A percentile compares a stretch with the other conserved stretches of the same genome.
Evolutionary conservation across 2,329 filamentous ascomycete species (phyloP).

Genomic region (Helotiales sp.): DNA sequence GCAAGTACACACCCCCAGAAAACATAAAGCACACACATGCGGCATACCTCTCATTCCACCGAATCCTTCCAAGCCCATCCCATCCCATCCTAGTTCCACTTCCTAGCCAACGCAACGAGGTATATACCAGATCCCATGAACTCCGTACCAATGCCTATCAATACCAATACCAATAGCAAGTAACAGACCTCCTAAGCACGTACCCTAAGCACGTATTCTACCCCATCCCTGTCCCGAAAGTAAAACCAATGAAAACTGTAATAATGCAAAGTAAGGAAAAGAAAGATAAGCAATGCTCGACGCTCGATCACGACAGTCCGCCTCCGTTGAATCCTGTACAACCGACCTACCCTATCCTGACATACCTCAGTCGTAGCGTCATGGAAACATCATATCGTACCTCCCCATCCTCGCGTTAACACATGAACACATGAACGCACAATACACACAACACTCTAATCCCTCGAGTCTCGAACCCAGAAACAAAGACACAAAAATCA

Average conservation of each 20-base stretch:
- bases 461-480: too few species aligned
- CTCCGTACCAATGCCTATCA: not conserved
- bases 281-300: not conserved
- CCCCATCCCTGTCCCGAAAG: not conserved
- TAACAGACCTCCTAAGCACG: not conserved
- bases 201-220: not conserved
- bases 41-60: not conserved
- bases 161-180: not conserved
- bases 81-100: not conserved
- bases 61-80: not conserved
- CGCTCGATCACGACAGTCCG: too few species aligned
- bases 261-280: not conserved
- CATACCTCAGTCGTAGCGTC: too few species aligned
- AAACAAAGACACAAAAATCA: not conserved
- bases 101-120: not conserved
- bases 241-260: not conserved
- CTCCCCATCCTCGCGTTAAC: not conserved
- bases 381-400: not conserved
- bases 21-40: not conserved
- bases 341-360: not conserved
- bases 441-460: not conserved
- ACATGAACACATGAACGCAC: not conserved
- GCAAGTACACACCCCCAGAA: too few species aligned
- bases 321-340: not conserved
- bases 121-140: constrained; percentile 5